phyloP scores from a whole-genome alignment of 1,284 basidiomycete species.

The Caloboletus firmus region DNA sequence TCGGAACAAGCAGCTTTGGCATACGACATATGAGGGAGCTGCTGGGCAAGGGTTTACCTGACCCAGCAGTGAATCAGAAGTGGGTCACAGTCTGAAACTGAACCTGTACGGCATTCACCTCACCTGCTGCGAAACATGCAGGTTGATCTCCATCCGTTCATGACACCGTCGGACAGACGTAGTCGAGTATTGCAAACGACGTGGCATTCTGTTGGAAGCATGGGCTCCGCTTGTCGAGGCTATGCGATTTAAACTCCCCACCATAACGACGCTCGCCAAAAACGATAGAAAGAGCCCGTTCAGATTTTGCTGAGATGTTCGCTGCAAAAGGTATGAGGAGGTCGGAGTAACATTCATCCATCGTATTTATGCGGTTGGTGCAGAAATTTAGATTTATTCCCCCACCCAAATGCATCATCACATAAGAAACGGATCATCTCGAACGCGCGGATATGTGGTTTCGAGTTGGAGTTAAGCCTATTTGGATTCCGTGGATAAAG shows the following conservation, averaged over 20 bases:
- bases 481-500: constrained; percentile 41
- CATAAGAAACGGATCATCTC: constrained; percentile 52
- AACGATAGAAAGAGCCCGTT: constrained; percentile 58
- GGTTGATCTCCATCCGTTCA: constrained; percentile 74
- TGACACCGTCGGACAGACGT: constrained; percentile 64
- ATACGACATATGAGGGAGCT: constrained; percentile 59
- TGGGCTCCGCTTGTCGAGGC: constrained; percentile 50
- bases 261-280: constrained; percentile 41
- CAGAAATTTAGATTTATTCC: constrained; percentile 56
- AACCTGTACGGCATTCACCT: constrained; percentile 2
- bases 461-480: constrained; percentile 55
- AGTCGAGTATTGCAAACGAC: constrained; percentile 53
- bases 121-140: constrained; percentile 22
- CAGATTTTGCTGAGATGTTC: constrained; percentile 65
- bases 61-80: constrained; percentile 68
- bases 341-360: neutral
- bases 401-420: constrained; percentile 61
- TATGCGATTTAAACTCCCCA: constrained; percentile 50
- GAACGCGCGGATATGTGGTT: constrained; percentile 62
- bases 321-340: constrained; percentile 64
- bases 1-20: constrained; percentile 4
- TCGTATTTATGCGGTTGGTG: neutral
- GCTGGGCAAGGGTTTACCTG: constrained; percentile 46
- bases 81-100: constrained; percentile 33
- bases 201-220: constrained; percentile 64